Conservation (phyloP, 75 land plant species). For the Adiantum capillusveneris region DNA sequence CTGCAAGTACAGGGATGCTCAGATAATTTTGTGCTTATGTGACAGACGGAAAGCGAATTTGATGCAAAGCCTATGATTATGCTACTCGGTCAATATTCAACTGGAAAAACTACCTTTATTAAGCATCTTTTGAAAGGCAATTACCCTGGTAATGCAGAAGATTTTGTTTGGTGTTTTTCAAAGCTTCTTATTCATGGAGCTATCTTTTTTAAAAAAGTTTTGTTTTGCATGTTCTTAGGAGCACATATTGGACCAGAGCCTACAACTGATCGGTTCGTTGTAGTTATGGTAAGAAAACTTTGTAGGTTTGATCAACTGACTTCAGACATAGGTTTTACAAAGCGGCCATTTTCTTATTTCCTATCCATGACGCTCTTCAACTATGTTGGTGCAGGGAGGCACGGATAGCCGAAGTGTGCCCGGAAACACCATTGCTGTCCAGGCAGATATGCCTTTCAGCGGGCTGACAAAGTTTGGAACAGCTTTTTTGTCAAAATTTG, state of each 20-base stretch:
- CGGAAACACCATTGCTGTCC: conserved; percentile 94
- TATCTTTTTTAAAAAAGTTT: too few species aligned
- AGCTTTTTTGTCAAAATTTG: conserved; percentile 86
- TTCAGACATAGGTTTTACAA: too few species aligned
- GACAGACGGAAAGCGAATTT: conserved; percentile 92
- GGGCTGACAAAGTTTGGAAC: conserved; percentile 85
- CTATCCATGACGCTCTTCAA: neutral
- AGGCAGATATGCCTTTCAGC: conserved; percentile 91
- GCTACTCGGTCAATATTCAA: conserved; percentile 97
- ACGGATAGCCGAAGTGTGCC: conserved; percentile 90
- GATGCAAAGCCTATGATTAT: conserved; percentile 97
- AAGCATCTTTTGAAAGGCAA: conserved; percentile 63
- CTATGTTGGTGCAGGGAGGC: conserved; percentile 52
- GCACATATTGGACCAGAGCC: conserved; percentile 99
- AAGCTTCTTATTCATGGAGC: too few species aligned
- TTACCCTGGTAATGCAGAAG: conserved; percentile 57
- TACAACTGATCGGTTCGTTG: conserved; percentile 93
- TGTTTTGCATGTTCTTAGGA: conserved; percentile 27
- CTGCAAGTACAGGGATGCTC: too few species aligned
- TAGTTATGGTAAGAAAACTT: conserved; percentile 71
- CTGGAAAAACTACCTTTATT: conserved; percentile 96
- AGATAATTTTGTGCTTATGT: too few species aligned
- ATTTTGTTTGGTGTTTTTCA: neutral
- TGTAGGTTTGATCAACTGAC: too few species aligned
- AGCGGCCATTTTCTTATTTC: too few species aligned